Percentiles rank a stretch among this genome's conserved stretches.
Conservation (phyloP, 2,329 filamentous ascomycete species). For the Neofusicoccum umdonicola region DNA sequence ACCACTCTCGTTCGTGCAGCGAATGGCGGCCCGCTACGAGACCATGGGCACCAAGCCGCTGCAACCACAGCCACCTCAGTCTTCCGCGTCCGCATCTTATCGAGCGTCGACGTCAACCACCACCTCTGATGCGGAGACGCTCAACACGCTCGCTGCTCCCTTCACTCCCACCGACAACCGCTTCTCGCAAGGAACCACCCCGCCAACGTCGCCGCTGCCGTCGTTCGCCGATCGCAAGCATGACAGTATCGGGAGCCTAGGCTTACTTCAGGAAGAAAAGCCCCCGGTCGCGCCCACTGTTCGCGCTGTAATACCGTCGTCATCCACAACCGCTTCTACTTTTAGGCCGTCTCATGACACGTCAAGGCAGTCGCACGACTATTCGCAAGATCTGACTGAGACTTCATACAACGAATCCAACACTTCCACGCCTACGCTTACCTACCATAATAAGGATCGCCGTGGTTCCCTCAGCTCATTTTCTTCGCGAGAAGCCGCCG, state of each 20-base stretch:
- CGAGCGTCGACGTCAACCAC: slow-evolving; percentile 39
- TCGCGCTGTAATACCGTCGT: slow-evolving; percentile 37
- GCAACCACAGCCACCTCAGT: slow-evolving; percentile 33
- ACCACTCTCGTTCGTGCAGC: slow-evolving; percentile 21
- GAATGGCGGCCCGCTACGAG: slow-evolving; percentile 24
- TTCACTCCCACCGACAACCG: slow-evolving; percentile 37
- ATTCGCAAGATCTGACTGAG: neutral
- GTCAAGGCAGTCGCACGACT: neutral
- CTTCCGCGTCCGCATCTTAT: slow-evolving; percentile 34
- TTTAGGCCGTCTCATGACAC: slow-evolving; percentile 23
- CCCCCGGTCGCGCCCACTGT: slow-evolving; percentile 27
- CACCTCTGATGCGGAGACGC: slow-evolving; percentile 38
- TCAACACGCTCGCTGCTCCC: slow-evolving; percentile 27
- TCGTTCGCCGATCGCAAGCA: slow-evolving; percentile 22
- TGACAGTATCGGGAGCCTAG: slow-evolving; percentile 30
- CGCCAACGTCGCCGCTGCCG: slow-evolving; percentile 36
- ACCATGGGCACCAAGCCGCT: slow-evolving; percentile 21
- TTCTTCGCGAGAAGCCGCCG: neutral
- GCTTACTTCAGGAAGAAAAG: slow-evolving; percentile 33
- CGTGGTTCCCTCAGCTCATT: neutral
- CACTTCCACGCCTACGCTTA: slow-evolving; percentile 10
- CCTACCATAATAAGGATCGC: slow-evolving; percentile 14
- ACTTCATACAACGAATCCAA: neutral
- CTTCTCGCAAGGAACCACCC: slow-evolving; percentile 37
- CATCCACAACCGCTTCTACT: slow-evolving; percentile 22